phyloP scores from a whole-genome alignment of 2,329 filamentous ascomycete genomes.

The Aspergillus sp. region DNA sequence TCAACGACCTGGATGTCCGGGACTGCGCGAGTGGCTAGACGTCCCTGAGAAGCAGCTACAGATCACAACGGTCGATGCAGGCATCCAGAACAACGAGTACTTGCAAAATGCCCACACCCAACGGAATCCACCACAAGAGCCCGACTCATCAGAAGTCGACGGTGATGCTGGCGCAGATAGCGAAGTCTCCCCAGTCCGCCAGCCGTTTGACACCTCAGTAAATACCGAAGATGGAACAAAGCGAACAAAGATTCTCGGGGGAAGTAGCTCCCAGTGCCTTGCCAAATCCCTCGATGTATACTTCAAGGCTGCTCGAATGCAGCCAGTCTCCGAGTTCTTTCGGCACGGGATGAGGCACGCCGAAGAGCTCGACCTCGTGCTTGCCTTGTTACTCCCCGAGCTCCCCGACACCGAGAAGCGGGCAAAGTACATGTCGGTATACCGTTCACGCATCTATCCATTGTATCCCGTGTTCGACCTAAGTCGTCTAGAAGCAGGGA shows the following conservation, averaged over 20 bases:
- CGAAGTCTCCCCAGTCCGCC: constrained; percentile 19
- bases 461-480: constrained; percentile 17
- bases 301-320: constrained; percentile 19
- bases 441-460: constrained; percentile 14
- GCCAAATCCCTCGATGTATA: constrained; percentile 24
- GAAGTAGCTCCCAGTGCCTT: constrained; percentile 23
- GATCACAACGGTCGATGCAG: no score
- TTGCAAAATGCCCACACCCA: no score
- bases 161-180: not conserved
- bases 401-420: constrained; percentile 8
- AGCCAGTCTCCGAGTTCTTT: constrained; percentile 20
- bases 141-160: not conserved
- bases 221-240: constrained; percentile 22
- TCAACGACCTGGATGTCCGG: constrained; percentile 25
- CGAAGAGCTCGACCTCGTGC: constrained; percentile 18
- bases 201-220: constrained; percentile 20
- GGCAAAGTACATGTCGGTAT: constrained; percentile 7
- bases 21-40: constrained; percentile 22
- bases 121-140: no score
- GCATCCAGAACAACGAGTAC: no score
- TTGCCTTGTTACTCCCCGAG: constrained; percentile 15
- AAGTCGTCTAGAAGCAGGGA: not conserved
- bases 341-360: constrained; percentile 22
- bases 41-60: constrained; percentile 10
- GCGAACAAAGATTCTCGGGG: constrained; percentile 20